Percentiles rank a stretch among this genome's conserved stretches.
phyloP scores from a whole-genome alignment of 2,329 filamentous ascomycete species.

The Beauveria brongniartii region DNA sequence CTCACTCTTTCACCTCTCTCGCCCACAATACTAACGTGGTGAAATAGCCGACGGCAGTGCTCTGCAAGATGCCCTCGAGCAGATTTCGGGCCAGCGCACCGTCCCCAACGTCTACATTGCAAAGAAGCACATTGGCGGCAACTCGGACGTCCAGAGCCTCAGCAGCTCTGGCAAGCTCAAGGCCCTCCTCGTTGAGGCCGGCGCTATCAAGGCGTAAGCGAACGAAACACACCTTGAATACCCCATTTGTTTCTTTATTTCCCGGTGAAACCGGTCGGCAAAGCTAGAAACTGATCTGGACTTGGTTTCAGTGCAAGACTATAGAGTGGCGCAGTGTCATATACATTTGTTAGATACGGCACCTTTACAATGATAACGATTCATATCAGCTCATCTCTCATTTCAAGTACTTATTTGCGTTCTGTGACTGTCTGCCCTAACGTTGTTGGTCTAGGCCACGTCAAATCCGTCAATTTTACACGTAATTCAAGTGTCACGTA shows the following conservation, averaged over 20 bases:
- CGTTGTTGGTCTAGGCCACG: too few relatives aligned
- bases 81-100: constrained; percentile 75
- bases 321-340: neutral
- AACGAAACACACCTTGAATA: neutral
- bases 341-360: neutral
- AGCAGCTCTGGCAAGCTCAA: constrained; percentile 36
- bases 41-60: constrained; percentile 66
- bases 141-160: constrained; percentile 70
- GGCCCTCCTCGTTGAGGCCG: constrained; percentile 33
- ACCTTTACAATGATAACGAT: too few relatives aligned
- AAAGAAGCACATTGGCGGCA: constrained; percentile 89
- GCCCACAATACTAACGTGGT: constrained; percentile 15
- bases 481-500: neutral
- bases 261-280: neutral
- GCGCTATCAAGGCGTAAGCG: constrained; percentile 35
- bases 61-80: constrained; percentile 74
- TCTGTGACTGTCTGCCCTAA: too few relatives aligned
- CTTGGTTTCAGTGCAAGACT: constrained; percentile 5
- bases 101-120: constrained; percentile 95
- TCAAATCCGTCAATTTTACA: too few relatives aligned
- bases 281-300: constrained; percentile 2
- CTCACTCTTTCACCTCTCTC: constrained; percentile 18
- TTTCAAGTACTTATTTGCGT: too few relatives aligned
- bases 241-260: constrained; percentile 3
- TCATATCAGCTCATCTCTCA: too few relatives aligned